Base-by-base conservation (phyloP, 2,329 filamentous ascomycete species). In the Arthrobotrys iridis region DNA sequence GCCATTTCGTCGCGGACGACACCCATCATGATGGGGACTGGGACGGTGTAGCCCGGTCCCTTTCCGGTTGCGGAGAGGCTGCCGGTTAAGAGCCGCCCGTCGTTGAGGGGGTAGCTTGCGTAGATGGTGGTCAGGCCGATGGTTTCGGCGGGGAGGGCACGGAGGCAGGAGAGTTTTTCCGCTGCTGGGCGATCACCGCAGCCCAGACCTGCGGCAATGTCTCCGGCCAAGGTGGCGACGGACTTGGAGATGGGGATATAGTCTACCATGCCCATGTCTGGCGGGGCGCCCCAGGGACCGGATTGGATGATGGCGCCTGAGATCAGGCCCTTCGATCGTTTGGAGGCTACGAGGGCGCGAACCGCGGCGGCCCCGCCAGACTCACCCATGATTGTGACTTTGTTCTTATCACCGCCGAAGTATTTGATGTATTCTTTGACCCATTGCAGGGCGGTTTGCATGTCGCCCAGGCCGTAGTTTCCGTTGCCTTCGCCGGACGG, bases 301-400 rank as follows among this genome's bases (percentile, higher is more conserved):
- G 65, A 70, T 18, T 70, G 41, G 22, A 59, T 43, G 48, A 87
- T 84, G 2, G 86, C 86, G 2, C 80, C 82, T 0, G 83, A 81
- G 76, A 86, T 86, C 77, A 85, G 85, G 8, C 83, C 84, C 2
- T 80, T 80, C 0, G 85, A 83, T 67, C 83, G 82, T 1, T 85
- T 85, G 1, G 84, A 85, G 2, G 84, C 85, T 77, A 87, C 82
- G 46, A 87, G 77, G 10, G 84, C 85, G 41, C 85, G 81, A 1
- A 86, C 84, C 10, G 57, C 57, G n/a, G 57, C 50, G 0, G 79
- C 79, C 5, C 81, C 80, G 1, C 79, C 79, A 2, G 80, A 80
- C 72, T 83, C 82, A 6, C 81, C 81, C 71, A 83, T 83, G 1
- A 82, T 63, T 0, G 81, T 83, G 11, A 83, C 80, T 10, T 78